Evolutionary conservation across 1,139 yeast genomes (phyloP).

Genomic region (Debaryomycetaceae sp.): DNA sequence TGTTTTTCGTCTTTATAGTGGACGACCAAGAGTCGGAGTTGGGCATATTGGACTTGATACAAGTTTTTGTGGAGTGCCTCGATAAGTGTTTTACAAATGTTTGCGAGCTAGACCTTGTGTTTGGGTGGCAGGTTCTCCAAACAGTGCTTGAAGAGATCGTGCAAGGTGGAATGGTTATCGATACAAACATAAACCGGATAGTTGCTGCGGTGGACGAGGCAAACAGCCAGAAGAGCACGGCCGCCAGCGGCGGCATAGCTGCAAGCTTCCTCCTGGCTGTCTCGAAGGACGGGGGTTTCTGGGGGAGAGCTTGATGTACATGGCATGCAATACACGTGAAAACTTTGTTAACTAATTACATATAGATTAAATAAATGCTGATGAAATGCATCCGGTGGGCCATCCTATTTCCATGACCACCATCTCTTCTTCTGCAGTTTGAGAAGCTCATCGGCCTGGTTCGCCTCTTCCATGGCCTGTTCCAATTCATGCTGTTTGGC

Average conservation of each 20-base stretch:
- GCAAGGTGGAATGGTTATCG: slow-evolving; percentile 99
- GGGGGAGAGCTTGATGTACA: slow-evolving; percentile 25
- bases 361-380: neutral
- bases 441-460: slow-evolving; percentile 28
- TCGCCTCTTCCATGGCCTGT: slow-evolving; percentile 28
- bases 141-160: slow-evolving; percentile 89
- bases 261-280: slow-evolving; percentile 41
- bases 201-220: slow-evolving; percentile 77
- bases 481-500: slow-evolving; percentile 44
- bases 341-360: neutral
- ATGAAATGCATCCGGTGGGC: neutral
- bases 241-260: slow-evolving; percentile 9
- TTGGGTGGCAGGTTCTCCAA: slow-evolving; percentile 95
- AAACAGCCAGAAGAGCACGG: slow-evolving; percentile 40
- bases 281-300: slow-evolving; percentile 44
- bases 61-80: slow-evolving; percentile 92
- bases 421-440: slow-evolving; percentile 28
- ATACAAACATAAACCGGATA: slow-evolving; percentile 77
- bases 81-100: slow-evolving; percentile 93
- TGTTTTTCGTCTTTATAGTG: slow-evolving; percentile 90
- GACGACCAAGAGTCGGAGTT: slow-evolving; percentile 95
- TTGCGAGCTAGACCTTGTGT: slow-evolving; percentile 90
- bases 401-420: slow-evolving; percentile 18
- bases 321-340: slow-evolving; percentile 2
- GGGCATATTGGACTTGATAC: slow-evolving; percentile 90